These are phyloP conservation scores for Thielaviopsis musarum DNA, from an alignment of 2,329 filamentous ascomycete genomes.

Conservation along the genomic window DNA sequence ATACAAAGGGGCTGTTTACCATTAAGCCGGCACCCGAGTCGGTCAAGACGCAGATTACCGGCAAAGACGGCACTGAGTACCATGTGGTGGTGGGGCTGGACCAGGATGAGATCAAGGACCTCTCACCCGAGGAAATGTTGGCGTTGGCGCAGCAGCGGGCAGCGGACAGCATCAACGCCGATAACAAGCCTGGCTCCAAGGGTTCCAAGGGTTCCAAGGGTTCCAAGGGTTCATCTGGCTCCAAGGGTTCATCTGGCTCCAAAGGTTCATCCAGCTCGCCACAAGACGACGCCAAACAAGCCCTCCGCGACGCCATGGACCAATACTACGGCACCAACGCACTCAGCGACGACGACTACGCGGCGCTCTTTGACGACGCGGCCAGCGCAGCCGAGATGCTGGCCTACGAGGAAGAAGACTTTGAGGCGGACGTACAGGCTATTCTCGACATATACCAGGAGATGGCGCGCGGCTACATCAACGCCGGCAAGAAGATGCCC, in stretches of 20 bases:
- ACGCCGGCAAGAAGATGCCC: constrained; percentile 11
- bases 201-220: constrained; percentile 1
- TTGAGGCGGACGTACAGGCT: constrained; percentile 1
- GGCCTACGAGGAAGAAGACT: constrained; percentile 21
- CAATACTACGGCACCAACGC: not conserved
- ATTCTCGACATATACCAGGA: constrained; percentile 11
- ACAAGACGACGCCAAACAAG: not conserved
- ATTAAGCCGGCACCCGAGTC: constrained; percentile 1
- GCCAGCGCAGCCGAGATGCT: constrained; percentile 52
- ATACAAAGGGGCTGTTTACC: constrained; percentile 1
- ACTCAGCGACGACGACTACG: not conserved
- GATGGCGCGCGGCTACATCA: constrained; percentile 17
- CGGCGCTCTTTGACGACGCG: constrained; percentile 38
- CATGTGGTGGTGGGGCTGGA: constrained; percentile 5
- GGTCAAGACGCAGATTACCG: constrained; percentile 15
- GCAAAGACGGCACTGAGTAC: constrained; percentile 2
- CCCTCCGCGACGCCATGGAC: not conserved
- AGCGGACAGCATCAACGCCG: not conserved
- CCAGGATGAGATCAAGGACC: constrained; percentile 5
- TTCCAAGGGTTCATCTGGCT: constrained; percentile 28
- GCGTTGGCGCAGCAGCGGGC: constrained; percentile 6
- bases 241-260: not conserved
- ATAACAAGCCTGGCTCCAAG: constrained; percentile 1
- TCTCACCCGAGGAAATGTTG: constrained; percentile 4
- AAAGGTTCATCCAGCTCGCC: no score